Evolutionary conservation across 169 alveolate species (phyloP).

Genomic region (Cystoisospora suis): DNA sequence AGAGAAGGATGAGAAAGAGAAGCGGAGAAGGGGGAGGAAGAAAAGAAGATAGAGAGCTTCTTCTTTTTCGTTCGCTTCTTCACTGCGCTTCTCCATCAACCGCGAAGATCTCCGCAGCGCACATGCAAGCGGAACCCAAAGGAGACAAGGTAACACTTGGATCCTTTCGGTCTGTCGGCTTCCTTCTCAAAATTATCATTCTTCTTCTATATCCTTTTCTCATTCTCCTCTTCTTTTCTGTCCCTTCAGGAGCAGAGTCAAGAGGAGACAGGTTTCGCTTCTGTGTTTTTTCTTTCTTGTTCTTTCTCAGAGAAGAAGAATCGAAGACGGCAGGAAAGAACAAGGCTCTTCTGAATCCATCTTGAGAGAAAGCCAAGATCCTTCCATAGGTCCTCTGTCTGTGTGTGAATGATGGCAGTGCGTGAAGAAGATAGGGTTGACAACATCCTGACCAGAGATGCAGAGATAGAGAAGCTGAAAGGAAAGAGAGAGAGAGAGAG

Average conservation of each 20-base stretch:
- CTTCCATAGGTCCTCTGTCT: no score
- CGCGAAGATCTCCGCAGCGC: conserved; percentile 78
- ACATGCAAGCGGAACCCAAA: conserved; percentile 69
- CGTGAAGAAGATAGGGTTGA: no score
- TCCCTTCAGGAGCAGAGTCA: not conserved
- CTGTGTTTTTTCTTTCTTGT: not conserved
- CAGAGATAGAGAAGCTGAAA: no score
- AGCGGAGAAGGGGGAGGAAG: not conserved
- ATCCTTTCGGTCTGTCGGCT: not conserved
- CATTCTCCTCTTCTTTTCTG: not conserved
- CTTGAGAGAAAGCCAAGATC: no score
- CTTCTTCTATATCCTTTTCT: not conserved
- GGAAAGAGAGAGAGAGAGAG: no score
- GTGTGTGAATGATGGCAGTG: no score
- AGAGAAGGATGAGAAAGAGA: not conserved
- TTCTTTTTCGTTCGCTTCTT: conserved; percentile 86
- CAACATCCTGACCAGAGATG: no score
- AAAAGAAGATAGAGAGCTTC: conserved; percentile 39
- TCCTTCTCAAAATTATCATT: not conserved
- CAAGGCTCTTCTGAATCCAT: no score
- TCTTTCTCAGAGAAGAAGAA: no score
- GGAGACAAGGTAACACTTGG: conserved; percentile 34
- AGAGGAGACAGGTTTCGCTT: not conserved
- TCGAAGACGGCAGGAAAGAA: no score
- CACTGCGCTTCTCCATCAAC: conserved; percentile 81